Base-by-base conservation (phyloP, 2,329 filamentous ascomycete genomes). In the Penicillium digitatum region DNA sequence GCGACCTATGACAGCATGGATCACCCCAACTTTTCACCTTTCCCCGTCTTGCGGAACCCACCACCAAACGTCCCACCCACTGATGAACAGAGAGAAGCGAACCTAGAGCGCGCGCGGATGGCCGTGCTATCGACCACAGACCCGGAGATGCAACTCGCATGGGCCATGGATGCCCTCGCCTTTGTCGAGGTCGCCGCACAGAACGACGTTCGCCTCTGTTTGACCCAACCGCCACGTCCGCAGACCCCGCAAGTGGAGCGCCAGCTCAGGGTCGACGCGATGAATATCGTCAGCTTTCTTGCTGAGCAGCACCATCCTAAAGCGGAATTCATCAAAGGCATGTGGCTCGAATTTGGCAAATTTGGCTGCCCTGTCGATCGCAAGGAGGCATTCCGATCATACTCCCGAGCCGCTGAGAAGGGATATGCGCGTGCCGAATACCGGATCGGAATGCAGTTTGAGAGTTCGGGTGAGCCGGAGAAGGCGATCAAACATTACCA, bases 341-440 rank as follows among this genome's bases (percentile, higher is more conserved):
- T 95, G 82, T 99, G 94, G 94, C 81, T 95, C 48, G 94, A 99
- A 71, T 99, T 97, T 79, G 94, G 94, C 64, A 95, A 96, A 70
- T 97, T 96, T 69, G 91, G 90, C 37, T 86, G 87, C 72, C 85
- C 91, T 27, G 81, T 91, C 57, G 94, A 99, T 78, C 96, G 95
- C 77, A 92, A 93, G 67, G 93, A 96, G 75, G 93, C 94, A 8
- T 97, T 95, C 71, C 77, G 86, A 58, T 89, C 88, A 66, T 99
- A 97, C 75, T 85, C 86, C 59, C 82, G 87, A 66, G 89, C 94
- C n/a, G 88, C 90, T 29, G 88, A 92, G 65, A 86, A 89, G 65
- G 90, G 90, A 55, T 95, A 92, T 75, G 85, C 87, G 22, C 82
- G 94, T 64, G 92, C 94, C 20, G 90, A 97, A 73, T 99, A 99